Evolutionary conservation across 2,329 filamentous ascomycete species (phyloP), one percentile per base, ranked within the genome.

Genomic region (Ophiostoma sp.): DNA sequence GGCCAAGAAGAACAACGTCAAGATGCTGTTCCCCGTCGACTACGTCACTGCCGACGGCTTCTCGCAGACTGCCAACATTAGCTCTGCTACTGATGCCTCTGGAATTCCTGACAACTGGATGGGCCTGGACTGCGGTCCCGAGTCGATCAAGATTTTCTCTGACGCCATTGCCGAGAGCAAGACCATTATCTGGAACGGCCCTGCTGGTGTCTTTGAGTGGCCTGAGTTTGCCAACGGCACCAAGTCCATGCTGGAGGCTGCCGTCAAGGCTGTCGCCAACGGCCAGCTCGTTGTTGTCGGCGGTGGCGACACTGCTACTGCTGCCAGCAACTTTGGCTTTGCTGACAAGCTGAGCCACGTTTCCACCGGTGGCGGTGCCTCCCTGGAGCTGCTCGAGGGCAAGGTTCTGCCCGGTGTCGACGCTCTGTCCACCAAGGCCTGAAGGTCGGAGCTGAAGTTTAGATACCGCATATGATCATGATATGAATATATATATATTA

Each of bases 121-220:
- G 92, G 95, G 95, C 79, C 90, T 99, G 67, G 95, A 99, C 83
- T 95, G 93, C 79, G 95, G 95, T 71, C 86, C 90, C 74, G 89
- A 97, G 89, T 94, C 90, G 75, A 86, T 96, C 77, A 87, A 93
- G 83, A 87, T 96, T 71, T 98, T 91, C 89, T 89, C 94, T 85
- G 84, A 90, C 79, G 89, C 94, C 75, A 98, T 99, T 76, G 85
- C 86, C 75, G 89, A 94, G 77, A 88, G 94, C 74, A 89, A 97
- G 87, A 99, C 95, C 71, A 97, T 99, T 80, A 91, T 99, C 74
- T 99, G 95, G 95, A 99, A 99, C 85, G 95, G 95, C 70, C 95
- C 95, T 70, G 89, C 94, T 20, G 95, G 95, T 81, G 95, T 99
- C 76, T 99, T 99, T 77, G 95, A 99, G 87, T 91, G 98, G 78